Evolutionary conservation across 768 basidiomycete species (phyloP).

Genomic region (Boletus rufocinnamomeus): DNA sequence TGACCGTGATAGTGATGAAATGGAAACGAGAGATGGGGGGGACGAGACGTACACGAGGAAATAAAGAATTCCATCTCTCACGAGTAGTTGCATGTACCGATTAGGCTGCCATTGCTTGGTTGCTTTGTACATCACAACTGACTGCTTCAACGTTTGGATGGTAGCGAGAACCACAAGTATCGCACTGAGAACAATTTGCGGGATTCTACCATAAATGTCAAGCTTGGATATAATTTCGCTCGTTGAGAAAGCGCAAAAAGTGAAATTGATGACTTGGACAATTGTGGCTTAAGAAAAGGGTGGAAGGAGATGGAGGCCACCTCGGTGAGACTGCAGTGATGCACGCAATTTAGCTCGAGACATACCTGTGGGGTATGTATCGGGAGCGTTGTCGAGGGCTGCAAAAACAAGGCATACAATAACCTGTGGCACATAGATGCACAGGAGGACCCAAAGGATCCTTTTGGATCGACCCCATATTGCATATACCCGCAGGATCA

Average conservation of each 20-base stretch:
- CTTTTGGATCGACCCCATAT: not conserved
- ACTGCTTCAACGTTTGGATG: not conserved
- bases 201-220: not conserved
- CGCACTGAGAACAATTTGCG: not conserved
- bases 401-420: not conserved
- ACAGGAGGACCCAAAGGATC: not conserved
- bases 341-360: not conserved
- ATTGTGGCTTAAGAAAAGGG: not conserved
- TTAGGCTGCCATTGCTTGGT: not conserved
- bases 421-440: not conserved
- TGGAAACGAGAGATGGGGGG: not conserved
- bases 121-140: not conserved
- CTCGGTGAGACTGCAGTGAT: not conserved
- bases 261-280: not conserved
- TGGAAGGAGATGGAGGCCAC: not conserved
- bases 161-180: not conserved
- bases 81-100: not conserved
- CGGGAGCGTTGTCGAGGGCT: not conserved
- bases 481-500: not conserved
- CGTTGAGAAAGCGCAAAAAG: not conserved
- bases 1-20: not conserved
- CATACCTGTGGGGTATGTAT: not conserved
- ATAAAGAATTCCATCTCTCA: not conserved
- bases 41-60: constrained; percentile 3
- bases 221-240: not conserved